Percentiles rank a stretch among this genome's conserved stretches.
Evolutionary conservation across 2,329 filamentous ascomycete genomes (phyloP).

Genomic region (Chaetomiaceae sp.): DNA sequence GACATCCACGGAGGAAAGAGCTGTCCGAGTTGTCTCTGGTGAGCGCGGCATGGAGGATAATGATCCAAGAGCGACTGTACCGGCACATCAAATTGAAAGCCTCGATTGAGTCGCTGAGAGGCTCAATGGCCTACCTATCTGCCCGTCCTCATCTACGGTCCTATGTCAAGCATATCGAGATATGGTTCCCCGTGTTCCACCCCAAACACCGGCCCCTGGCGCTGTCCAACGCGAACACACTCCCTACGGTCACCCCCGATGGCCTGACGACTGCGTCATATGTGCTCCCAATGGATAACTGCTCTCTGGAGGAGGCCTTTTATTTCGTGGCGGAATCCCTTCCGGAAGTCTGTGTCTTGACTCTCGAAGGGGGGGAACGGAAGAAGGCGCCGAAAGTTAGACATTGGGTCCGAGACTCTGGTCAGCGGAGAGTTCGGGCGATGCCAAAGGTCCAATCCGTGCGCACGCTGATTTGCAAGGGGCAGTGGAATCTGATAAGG

Average conservation of each 20-base stretch:
- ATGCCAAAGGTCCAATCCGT: slow-evolving; percentile 48
- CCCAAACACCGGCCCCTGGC: slow-evolving; percentile 46
- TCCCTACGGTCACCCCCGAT: slow-evolving; percentile 52
- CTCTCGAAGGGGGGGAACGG: slow-evolving; percentile 71
- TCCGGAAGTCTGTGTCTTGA: slow-evolving; percentile 60
- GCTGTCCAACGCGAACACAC: slow-evolving; percentile 40
- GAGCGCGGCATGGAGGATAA: slow-evolving; percentile 56
- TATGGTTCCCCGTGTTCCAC: slow-evolving; percentile 74
- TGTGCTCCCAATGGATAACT: slow-evolving; percentile 59
- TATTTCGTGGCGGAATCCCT: slow-evolving; percentile 56
- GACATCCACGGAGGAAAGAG: slow-evolving; percentile 63
- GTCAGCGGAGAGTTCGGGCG: slow-evolving; percentile 14
- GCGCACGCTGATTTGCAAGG: slow-evolving; percentile 65
- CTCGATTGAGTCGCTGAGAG: slow-evolving; percentile 57
- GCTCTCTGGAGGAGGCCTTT: slow-evolving; percentile 66
- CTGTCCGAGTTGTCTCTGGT: slow-evolving; percentile 63
- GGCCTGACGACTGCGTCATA: slow-evolving; percentile 56
- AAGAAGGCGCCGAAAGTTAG: slow-evolving; percentile 68
- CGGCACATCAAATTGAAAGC: slow-evolving; percentile 73
- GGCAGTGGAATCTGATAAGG: slow-evolving; percentile 73
- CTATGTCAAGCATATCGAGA: slow-evolving; percentile 68
- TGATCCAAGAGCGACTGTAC: slow-evolving; percentile 70
- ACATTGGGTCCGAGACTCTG: slow-evolving; percentile 42
- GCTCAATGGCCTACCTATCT: slow-evolving; percentile 58
- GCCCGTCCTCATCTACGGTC: slow-evolving; percentile 53